Evolutionary conservation across 768 basidiomycete species (phyloP), one percentile per base, ranked within the genome.

Genomic region (Phlebiopsis gigantea): DNA sequence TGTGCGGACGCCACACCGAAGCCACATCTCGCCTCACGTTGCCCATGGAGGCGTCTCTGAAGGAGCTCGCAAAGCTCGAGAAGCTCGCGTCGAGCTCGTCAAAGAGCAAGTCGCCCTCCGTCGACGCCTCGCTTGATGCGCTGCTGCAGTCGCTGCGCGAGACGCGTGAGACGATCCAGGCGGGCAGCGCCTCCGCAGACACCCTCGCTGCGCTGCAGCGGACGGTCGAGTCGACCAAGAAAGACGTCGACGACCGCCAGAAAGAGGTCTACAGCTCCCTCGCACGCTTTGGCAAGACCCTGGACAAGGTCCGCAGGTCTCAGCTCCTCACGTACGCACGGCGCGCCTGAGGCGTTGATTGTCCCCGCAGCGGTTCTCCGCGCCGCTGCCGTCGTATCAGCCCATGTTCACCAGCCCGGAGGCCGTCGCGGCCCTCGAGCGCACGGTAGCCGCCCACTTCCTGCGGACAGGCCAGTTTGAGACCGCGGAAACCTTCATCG

Each of bases 201-300:
- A 74, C 77, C 14, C 70, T 87, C 12, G 71, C 69, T 29, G 66
- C 76, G 7, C 72, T 91, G 9, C 73, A 78, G 17, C 80, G 79
- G 66, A 75, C 77, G 1, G 78, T 91, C 2, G 88, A 90, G 48
- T 69, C 74, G 0, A 82, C 72, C 70, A 93, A 90, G 84, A 93
- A 86, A 68, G 90, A 91, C 57, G 76, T 93, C 1, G 90, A 92
- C 56, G 90, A 94, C 31, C 79, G 86, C 2, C 86, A 94, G 76
- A 98, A 95, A 70, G 93, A 94, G 62, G 79, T 93, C 30, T 91
- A 95, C 64, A 81, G 78, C 19, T 83, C 85, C 2, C 71, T 97
- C 8, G 81, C 84, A 25, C 82, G 83, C 62, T 77, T 95, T 34
- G 92, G 91, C 26, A 98, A 94, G 72, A 79, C 84, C 0, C 70